These are phyloP conservation scores for Diplodia intermedia DNA, from an alignment of 2,329 filamentous ascomycete genomes.

Conservation along the genomic window DNA sequence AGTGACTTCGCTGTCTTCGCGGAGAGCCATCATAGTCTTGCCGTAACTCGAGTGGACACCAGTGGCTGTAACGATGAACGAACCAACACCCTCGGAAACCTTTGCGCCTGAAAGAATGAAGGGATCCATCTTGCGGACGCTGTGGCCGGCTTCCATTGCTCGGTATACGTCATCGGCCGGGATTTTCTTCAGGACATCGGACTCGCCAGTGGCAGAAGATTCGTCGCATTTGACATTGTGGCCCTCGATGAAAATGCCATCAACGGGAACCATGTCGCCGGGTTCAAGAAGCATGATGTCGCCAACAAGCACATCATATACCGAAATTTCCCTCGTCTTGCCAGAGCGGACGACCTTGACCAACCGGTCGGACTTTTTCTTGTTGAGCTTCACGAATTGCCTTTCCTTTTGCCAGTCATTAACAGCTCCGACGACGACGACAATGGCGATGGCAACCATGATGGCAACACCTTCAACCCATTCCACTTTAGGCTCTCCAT, in stretches of 20 bases:
- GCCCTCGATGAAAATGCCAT: constrained; percentile 73
- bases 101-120: constrained; percentile 89
- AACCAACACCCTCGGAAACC: constrained; percentile 76
- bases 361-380: constrained; percentile 76
- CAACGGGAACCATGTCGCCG: constrained; percentile 74
- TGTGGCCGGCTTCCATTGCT: constrained; percentile 67
- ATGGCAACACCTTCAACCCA: constrained; percentile 87
- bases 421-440: constrained; percentile 76
- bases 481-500: constrained; percentile 64
- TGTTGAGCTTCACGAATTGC: constrained; percentile 80
- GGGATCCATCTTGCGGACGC: constrained; percentile 73
- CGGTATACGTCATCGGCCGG: constrained; percentile 70
- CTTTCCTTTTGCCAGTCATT: constrained; percentile 86
- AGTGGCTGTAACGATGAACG: constrained; percentile 76
- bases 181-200: constrained; percentile 73
- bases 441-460: constrained; percentile 76
- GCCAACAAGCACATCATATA: constrained; percentile 75
- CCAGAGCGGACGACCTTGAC: constrained; percentile 81
- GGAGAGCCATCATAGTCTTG: constrained; percentile 78
- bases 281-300: constrained; percentile 77
- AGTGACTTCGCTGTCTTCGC: constrained; percentile 78
- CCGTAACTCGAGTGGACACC: constrained; percentile 78
- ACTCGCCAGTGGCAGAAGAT: constrained; percentile 78
- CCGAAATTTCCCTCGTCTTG: constrained; percentile 70
- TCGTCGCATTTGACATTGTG: constrained; percentile 75